Base-by-base conservation (phyloP, 768 basidiomycete species). In the Pisolithus marmoratus region DNA sequence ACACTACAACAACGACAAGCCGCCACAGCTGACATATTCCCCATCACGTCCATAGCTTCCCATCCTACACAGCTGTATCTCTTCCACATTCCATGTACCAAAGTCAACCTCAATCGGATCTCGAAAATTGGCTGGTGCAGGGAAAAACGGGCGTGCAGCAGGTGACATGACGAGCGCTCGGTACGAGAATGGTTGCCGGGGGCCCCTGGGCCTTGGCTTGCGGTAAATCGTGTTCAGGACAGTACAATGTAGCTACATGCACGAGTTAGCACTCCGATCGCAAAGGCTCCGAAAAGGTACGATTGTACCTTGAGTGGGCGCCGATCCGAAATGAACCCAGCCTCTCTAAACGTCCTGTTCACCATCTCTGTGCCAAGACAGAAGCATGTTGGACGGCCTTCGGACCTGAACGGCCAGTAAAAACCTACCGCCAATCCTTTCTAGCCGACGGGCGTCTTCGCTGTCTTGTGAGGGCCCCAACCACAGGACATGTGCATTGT, bases 21-120 rank as follows among this genome's bases (percentile, higher is more conserved):
- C 57, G 1, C 67, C 67, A 45, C 69, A 74, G 54, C 74, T 77
- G 17, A 82, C 73, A 58, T 87, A 89, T 61, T 81, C 83, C 14
- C 80, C 83, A 53, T 83, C 74, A 0, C 71, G 72, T 0, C 80
- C 84, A 56, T 74, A 75, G 57, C 85, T 85, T 0, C 86, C 84
- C 86, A 88, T 86, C 41, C 74, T 70, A 70, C 85, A 88, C 29
- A 88, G 70, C 61, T 87, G 80, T 11, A 87, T 66, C 55, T 82
- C 78, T 29, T 74, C 63, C 8, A 85, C 76, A 1, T 59, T 46
- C 72, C 80, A 85, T 1, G 67, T 58, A 0, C 86, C 85, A 20
- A 87, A 71, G 34, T 79, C 57, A 22, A 82, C 72, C 4, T 52
- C 48, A 41, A 69, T 60, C 17, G 63, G 72, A 19, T n/a, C 60